Evolutionary conservation across 352 stramenopile genomes (phyloP).

Genomic region (Phytopythium ostracodes): DNA sequence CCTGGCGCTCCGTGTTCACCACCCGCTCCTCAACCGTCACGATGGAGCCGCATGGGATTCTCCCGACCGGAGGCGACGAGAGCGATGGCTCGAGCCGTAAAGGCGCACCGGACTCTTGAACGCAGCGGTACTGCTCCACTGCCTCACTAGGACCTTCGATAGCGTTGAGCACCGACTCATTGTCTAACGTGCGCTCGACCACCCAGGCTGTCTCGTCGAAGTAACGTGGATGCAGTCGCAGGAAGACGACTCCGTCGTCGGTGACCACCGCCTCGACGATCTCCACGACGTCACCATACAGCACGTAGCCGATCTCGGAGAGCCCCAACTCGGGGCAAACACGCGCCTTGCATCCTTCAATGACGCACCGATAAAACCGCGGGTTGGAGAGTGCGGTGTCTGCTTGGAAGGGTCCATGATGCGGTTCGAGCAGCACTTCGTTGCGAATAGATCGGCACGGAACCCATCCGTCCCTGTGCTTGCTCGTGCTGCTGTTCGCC

Average conservation of each 20-base stretch:
- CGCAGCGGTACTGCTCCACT: slow-evolving; percentile 49
- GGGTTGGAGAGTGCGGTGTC: background rate
- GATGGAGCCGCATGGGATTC: slow-evolving; percentile 50
- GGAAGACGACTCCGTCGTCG: slow-evolving; percentile 55
- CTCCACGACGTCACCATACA: slow-evolving; percentile 74
- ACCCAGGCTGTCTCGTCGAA: slow-evolving; percentile 70
- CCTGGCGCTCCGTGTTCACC: slow-evolving; percentile 57
- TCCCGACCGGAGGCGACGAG: slow-evolving; percentile 44
- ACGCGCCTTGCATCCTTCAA: slow-evolving; percentile 76
- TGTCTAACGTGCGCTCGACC: slow-evolving; percentile 71
- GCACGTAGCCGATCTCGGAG: slow-evolving; percentile 65
- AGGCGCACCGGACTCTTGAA: slow-evolving; percentile 63
- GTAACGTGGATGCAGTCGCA: slow-evolving; percentile 56
- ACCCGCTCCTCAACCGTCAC: slow-evolving; percentile 49
- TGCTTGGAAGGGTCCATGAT: slow-evolving; percentile 36
- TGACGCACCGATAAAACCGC: slow-evolving; percentile 59
- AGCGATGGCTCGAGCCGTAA: slow-evolving; percentile 54
- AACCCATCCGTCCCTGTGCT: slow-evolving; percentile 48
- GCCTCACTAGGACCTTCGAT: slow-evolving; percentile 38
- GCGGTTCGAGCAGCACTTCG: slow-evolving; percentile 59
- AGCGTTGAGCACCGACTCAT: slow-evolving; percentile 70
- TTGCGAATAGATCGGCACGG: slow-evolving; percentile 71
- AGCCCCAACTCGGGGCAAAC: slow-evolving; percentile 41
- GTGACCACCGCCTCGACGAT: slow-evolving; percentile 44
- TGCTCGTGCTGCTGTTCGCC: slow-evolving; percentile 13